Evolutionary conservation across 139 green algal species (phyloP).

Genomic region (Protoeuglena noctilucae): DNA sequence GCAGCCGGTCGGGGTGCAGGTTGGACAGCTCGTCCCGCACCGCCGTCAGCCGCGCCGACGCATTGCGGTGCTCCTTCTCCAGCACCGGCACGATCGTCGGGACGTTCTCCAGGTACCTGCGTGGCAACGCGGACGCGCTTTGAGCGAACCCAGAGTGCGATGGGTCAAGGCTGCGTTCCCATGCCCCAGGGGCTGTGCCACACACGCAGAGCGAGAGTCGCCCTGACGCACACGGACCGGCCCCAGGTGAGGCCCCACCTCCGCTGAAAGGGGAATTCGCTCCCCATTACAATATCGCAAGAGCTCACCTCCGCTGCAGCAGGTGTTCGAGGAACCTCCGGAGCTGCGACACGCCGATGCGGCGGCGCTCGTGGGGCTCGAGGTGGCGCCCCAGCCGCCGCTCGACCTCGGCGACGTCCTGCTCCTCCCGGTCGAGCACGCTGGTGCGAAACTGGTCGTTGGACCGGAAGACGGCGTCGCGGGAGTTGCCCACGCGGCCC

Average conservation of each 20-base stretch:
- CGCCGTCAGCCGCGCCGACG: constrained; percentile 22
- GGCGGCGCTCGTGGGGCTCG: constrained; percentile 40
- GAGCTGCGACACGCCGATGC: constrained; percentile 70
- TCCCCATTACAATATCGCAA: too few relatives aligned
- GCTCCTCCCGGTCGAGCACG: constrained; percentile 49
- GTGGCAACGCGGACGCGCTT: too few relatives aligned
- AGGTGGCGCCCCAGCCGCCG: constrained; percentile 23
- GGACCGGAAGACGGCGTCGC: constrained; percentile 60
- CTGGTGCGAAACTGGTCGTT: constrained; percentile 83
- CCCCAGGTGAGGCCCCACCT: too few relatives aligned
- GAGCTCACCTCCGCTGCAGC: constrained; percentile 40
- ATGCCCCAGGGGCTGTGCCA: background rate
- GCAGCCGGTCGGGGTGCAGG: constrained; percentile 2
- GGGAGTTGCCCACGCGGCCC: constrained; percentile 50
- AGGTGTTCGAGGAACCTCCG: constrained; percentile 79
- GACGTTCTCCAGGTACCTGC: constrained; percentile 77
- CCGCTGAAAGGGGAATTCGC: too few relatives aligned
- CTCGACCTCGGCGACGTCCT: constrained; percentile 49
- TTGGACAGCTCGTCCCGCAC: constrained; percentile 4
- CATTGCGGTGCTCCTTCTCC: constrained; percentile 64
- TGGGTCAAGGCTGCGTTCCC: background rate
- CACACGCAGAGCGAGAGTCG: background rate
- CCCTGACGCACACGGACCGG: background rate
- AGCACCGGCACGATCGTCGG: constrained; percentile 78
- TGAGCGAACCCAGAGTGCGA: too few relatives aligned